Evolutionary conservation across 345 rosid genomes (phyloP), one percentile per base, ranked within the genome.

Genomic region (Boechera stricta): DNA sequence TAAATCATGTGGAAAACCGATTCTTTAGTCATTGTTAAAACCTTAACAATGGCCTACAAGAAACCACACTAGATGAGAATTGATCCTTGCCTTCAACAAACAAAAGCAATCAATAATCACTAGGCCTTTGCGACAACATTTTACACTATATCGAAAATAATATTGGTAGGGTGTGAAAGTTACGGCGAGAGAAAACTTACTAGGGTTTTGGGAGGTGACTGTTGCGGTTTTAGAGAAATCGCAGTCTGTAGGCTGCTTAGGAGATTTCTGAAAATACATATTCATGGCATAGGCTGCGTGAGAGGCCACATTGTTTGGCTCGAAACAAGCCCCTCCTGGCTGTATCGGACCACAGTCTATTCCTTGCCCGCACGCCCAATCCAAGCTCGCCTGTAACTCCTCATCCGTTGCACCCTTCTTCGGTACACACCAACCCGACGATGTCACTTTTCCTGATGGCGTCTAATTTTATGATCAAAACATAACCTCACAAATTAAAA

Each of bases 201-300:
- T 94, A 4, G 98, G 98, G 53, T 94, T 86, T 61, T 86, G 81
- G 15, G 92, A 87, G 2, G 97, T 80, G 66, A 90, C 38, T 3
- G 80, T 77, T 70, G 96, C 98, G 4, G 97, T 82, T 74, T 86
- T 85, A 8, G 90, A 84, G 87, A 92, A 92, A 77, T 92, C 97
- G 5, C 98, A 94, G 60, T 84, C 75, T 82, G 79, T 75, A 16
- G 90, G 71, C 54, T 80, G 82, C 53, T 53, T 81, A 54, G 66
- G 82, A 29, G 86, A 69, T n/a, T 70, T 79, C 78, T 92, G 97
- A 77, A 80, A 92, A 71, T 81, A 81, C 72, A 91, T 85, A 83
- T 94, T 94, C 95, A 94, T 90, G 72, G 98, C 98, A 74, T 75
- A 94, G 12, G 97, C 84, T 41, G 98, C 97, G 49, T 92, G 98